Evolutionary conservation across 2,329 filamentous ascomycete species (phyloP), one percentile per base, ranked within the genome.

Genomic region (Monosporascus sp.): DNA sequence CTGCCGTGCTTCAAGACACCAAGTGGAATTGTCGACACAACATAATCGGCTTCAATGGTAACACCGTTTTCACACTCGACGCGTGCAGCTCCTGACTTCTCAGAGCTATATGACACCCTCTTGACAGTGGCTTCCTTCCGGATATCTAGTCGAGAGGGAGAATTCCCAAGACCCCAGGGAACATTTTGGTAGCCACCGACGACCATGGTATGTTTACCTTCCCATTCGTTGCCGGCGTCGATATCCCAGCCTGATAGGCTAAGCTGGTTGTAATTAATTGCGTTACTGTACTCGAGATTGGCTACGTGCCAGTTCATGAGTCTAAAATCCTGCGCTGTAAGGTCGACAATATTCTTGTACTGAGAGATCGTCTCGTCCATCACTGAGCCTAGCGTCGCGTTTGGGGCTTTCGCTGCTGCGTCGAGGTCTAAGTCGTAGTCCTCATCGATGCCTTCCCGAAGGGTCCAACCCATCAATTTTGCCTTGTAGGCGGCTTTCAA

Each of bases 241-340:
- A 99, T 91, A 69, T 99, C 95, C 90, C 95, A 97, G 0, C 92
- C 87, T 7, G 87, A 84, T 15, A 99, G 81, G 68, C 93, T 97
- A 18, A 99, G 81, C 57, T 88, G 87, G 59, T 88, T 86, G 51
- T 96, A 84, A 59, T 91, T 95, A 2, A 86, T 89, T 2, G 94
- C 94, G 68, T 97, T 99, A 57, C 93, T 95, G 67, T 99, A 99
- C 70, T 99, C 94, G 15, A 99, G 79, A 66, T 99, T 99, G 59
- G 95, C 95, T 68, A 97, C 88, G 70, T 99, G 95, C 94, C 94
- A 99, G 65, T 97, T 99, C 64, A 97, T 80, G 17, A 99, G 77
- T 46, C 94, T 84, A 70, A 96, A 86, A 64, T 99, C 94, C 65
- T 90, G 89, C 1, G 92, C 82, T 15, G 85, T 89, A 50, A 99